Conservation (phyloP, 768 basidiomycete genomes). For the Lactarius sanguifluus region DNA sequence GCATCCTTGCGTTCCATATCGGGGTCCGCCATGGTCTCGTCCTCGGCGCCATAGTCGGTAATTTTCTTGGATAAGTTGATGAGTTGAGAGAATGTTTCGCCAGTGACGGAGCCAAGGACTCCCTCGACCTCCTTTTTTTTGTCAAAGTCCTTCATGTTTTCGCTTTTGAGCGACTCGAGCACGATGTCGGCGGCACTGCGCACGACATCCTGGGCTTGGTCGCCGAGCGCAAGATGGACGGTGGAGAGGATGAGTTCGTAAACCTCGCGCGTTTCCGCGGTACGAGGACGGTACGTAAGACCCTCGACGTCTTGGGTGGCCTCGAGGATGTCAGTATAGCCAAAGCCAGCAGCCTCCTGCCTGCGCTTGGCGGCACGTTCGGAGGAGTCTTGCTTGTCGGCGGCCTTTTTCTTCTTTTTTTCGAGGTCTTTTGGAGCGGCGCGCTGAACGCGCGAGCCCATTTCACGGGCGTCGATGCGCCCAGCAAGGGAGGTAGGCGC, state of each 20-base stretch:
- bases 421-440: conserved; percentile 85
- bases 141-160: conserved; percentile 91
- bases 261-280: conserved; percentile 90
- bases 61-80: conserved; percentile 89
- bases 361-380: conserved; percentile 60
- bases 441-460: conserved; percentile 88
- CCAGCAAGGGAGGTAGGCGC: conserved; percentile 92
- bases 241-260: conserved; percentile 88
- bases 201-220: conserved; percentile 94
- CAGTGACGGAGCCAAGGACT: conserved; percentile 62
- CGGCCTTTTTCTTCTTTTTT: conserved; percentile 90
- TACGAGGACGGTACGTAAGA: conserved; percentile 87
- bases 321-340: conserved; percentile 90
- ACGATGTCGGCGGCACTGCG: conserved; percentile 94
- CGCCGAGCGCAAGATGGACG: conserved; percentile 83
- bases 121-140: conserved; percentile 93
- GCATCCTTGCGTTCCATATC: conserved; percentile 80
- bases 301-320: conserved; percentile 93
- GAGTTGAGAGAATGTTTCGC: conserved; percentile 80
- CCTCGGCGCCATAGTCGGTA: conserved; percentile 91
- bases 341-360: conserved; percentile 65
- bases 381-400: conserved; percentile 54
- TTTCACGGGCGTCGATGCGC: conserved; percentile 82
- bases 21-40: conserved; percentile 74
- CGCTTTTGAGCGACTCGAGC: conserved; percentile 84